Evolutionary conservation across 495 filamentous ascomycete species (phyloP).

Genomic region (Talaromyces proteolyticus): DNA sequence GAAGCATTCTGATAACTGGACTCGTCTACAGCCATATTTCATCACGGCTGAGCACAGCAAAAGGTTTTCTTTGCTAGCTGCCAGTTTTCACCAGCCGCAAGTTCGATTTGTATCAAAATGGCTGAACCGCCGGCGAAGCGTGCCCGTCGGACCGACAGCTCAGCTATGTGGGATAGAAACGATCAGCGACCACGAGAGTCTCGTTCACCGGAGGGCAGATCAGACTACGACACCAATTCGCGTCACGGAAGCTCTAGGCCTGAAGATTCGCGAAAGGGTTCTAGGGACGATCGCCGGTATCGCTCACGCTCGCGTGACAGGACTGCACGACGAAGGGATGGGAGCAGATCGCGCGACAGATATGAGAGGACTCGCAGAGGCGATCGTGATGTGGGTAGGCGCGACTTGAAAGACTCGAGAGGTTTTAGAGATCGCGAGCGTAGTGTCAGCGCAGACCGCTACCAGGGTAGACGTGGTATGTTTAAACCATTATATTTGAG

Average conservation of each 20-base stretch:
- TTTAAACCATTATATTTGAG: conserved; percentile 4
- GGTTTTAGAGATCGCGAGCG: conserved; percentile 34
- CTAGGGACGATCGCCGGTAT: conserved; percentile 32
- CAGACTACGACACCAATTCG: conserved; percentile 25
- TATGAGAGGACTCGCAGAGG: conserved; percentile 30
- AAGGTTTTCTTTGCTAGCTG: no score
- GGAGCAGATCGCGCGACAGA: conserved; percentile 42
- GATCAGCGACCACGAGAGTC: conserved; percentile 19
- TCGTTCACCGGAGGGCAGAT: conserved; percentile 20
- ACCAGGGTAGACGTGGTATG: conserved; percentile 35
- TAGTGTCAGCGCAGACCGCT: conserved; percentile 41
- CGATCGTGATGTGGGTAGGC: conserved; percentile 18
- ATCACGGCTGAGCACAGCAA: no score
- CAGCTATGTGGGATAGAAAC: conserved; percentile 48
- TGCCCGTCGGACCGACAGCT: conserved; percentile 45
- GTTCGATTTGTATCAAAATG: no score
- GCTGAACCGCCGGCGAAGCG: conserved; percentile 51
- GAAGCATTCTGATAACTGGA: not conserved
- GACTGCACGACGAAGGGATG: conserved; percentile 31
- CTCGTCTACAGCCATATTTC: not conserved
- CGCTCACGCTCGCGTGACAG: conserved; percentile 38
- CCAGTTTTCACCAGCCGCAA: not conserved
- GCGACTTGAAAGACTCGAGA: conserved; percentile 33
- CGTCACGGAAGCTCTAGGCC: conserved; percentile 24
- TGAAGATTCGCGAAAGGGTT: conserved; percentile 21